Conservation (phyloP, 768 basidiomycete genomes). For the Naganishia onofrii region DNA sequence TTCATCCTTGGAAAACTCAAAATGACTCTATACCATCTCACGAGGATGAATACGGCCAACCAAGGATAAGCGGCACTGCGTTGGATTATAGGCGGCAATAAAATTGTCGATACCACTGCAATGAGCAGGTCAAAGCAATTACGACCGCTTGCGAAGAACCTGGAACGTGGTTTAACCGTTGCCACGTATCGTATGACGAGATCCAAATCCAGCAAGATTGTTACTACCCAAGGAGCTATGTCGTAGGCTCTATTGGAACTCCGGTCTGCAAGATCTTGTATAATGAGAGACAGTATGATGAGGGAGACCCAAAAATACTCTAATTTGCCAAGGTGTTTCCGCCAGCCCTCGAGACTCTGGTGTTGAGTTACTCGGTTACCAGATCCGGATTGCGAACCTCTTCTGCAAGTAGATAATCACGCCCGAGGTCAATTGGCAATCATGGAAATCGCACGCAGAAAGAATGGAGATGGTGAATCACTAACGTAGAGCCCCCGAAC, state of each 20-base stretch:
- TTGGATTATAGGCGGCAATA: slow-evolving; percentile 78
- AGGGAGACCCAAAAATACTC: slow-evolving; percentile 66
- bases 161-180: slow-evolving; percentile 76
- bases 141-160: slow-evolving; percentile 61
- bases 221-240: slow-evolving; percentile 70
- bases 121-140: slow-evolving; percentile 77
- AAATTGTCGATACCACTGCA: slow-evolving; percentile 70
- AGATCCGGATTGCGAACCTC: background rate
- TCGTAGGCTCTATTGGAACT: background rate
- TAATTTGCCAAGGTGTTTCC: slow-evolving; percentile 59
- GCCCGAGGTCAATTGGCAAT: background rate
- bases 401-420: background rate
- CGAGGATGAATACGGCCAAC: slow-evolving; percentile 83
- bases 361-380: too few relatives aligned
- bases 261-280: background rate
- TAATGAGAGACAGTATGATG: slow-evolving; percentile 7
- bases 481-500: slow-evolving; percentile 68
- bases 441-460: background rate
- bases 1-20: slow-evolving; percentile 86
- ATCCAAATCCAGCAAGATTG: slow-evolving; percentile 82
- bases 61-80: slow-evolving; percentile 70
- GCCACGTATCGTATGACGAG: slow-evolving; percentile 71
- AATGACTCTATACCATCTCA: slow-evolving; percentile 87
- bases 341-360: background rate
- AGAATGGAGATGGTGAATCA: background rate